Percentiles rank a stretch among this genome's conserved stretches.
These are phyloP conservation scores for Lasiosphaeria hispida DNA, from an alignment of 495 filamentous ascomycete species.

Conservation along the genomic window DNA sequence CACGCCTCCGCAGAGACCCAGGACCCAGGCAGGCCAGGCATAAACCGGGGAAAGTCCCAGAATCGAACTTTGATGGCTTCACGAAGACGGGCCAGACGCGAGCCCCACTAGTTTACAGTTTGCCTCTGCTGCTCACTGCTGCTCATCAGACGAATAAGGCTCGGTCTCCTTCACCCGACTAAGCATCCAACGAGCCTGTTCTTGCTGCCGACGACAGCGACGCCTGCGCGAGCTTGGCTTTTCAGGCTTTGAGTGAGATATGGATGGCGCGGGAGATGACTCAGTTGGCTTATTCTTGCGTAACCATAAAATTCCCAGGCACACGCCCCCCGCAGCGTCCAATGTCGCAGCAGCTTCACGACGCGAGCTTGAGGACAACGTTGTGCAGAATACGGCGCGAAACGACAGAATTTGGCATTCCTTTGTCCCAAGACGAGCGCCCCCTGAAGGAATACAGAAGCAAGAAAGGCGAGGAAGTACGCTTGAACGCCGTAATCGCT, in stretches of 20 bases:
- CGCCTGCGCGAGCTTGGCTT: background rate
- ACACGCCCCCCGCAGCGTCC: background rate
- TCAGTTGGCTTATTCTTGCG: slow-evolving; percentile 5
- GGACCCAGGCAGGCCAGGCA: background rate
- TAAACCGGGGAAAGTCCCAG: slow-evolving; percentile 6
- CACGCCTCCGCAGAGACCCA: slow-evolving; percentile 3
- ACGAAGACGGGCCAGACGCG: background rate
- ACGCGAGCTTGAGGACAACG: background rate
- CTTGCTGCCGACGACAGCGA: too few relatives aligned
- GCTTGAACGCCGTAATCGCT: too few relatives aligned
- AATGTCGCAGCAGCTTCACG: background rate
- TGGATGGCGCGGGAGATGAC: slow-evolving; percentile 6
- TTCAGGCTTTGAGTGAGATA: background rate
- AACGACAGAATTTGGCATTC: too few relatives aligned
- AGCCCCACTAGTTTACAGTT: background rate
- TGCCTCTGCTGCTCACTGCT: background rate
- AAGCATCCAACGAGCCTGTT: too few relatives aligned
- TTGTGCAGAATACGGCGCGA: too few relatives aligned
- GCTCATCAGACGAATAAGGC: too few relatives aligned
- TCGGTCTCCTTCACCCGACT: too few relatives aligned
- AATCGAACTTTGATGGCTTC: too few relatives aligned
- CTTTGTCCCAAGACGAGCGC: too few relatives aligned
- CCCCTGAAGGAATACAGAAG: too few relatives aligned
- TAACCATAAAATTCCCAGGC: background rate
- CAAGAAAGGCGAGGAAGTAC: too few relatives aligned